Evolutionary conservation across 192 early-diverging fungal species (phyloP).

Genomic region (Paraglomus brasilianum): DNA sequence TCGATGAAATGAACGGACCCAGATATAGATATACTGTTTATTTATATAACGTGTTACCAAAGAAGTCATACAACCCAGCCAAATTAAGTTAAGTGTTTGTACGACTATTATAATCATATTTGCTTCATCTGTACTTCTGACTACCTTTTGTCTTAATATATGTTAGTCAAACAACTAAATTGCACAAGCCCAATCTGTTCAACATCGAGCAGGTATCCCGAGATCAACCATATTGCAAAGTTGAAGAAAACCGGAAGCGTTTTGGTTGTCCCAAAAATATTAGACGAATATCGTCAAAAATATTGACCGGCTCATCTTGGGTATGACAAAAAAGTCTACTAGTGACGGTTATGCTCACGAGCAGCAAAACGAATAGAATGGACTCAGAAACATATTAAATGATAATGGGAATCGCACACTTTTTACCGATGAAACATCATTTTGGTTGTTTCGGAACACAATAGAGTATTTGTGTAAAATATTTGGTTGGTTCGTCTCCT

Average conservation of each 20-base stretch:
- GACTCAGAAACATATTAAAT: not conserved
- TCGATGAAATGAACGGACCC: no score
- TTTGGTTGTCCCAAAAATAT: slow-evolving; percentile 13
- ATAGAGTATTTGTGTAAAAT: not conserved
- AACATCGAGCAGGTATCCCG: no score
- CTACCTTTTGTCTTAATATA: no score
- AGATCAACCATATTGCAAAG: no score
- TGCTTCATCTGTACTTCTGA: no score
- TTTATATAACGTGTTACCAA: no score
- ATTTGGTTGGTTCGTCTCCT: not conserved
- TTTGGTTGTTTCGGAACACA: slow-evolving; percentile 15
- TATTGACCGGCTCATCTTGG: not conserved
- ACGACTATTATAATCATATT: no score
- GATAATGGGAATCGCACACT: slow-evolving; percentile 7
- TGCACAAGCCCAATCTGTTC: no score
- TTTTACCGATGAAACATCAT: slow-evolving; percentile 10
- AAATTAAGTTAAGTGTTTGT: no score
- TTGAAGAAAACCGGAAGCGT: slow-evolving; percentile 5
- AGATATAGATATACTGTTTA: no score
- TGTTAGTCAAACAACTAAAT: no score
- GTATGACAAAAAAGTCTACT: not conserved
- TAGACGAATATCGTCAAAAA: slow-evolving; percentile 5
- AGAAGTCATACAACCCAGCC: no score
- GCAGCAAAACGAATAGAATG: slow-evolving; percentile 12
- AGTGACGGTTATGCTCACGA: not conserved